Evolutionary conservation across 441 rosid genomes (phyloP).

Genomic region (Adansonia rubrostipa): DNA sequence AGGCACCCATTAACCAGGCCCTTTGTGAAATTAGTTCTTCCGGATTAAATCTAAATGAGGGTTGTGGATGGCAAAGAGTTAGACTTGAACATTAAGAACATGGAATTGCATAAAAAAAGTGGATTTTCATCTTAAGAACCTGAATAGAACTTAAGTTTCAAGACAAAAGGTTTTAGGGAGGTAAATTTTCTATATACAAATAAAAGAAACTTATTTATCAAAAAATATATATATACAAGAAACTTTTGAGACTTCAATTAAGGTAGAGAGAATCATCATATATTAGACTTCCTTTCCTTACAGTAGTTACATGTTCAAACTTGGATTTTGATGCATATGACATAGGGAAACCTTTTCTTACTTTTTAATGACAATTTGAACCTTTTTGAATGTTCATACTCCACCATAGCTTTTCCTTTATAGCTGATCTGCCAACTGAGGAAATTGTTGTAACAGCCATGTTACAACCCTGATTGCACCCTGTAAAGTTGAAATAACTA

Average conservation of each 20-base stretch:
- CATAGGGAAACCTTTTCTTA: background rate
- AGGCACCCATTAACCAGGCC: too few relatives aligned
- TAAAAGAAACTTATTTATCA: too few relatives aligned
- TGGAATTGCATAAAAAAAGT: background rate
- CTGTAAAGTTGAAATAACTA: conserved; percentile 31
- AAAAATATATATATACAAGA: too few relatives aligned
- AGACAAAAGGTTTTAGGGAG: background rate
- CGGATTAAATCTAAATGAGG: background rate
- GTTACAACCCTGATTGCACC: conserved; percentile 65
- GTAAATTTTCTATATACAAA: too few relatives aligned
- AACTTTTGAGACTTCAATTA: background rate
- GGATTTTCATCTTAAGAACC: background rate
- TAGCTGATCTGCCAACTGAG: conserved; percentile 57
- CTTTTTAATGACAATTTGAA: background rate
- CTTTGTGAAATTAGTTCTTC: background rate
- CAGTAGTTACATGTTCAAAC: background rate
- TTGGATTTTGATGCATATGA: background rate
- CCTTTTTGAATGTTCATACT: background rate
- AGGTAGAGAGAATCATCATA: background rate
- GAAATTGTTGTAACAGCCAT: conserved; percentile 73
- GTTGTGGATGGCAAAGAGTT: background rate
- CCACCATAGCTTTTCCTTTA: conserved; percentile 23
- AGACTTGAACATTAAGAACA: background rate
- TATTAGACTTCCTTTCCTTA: background rate
- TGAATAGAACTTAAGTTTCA: background rate